Evolutionary conservation across 768 basidiomycete genomes (phyloP).

Genomic region (Lentinula sp.): DNA sequence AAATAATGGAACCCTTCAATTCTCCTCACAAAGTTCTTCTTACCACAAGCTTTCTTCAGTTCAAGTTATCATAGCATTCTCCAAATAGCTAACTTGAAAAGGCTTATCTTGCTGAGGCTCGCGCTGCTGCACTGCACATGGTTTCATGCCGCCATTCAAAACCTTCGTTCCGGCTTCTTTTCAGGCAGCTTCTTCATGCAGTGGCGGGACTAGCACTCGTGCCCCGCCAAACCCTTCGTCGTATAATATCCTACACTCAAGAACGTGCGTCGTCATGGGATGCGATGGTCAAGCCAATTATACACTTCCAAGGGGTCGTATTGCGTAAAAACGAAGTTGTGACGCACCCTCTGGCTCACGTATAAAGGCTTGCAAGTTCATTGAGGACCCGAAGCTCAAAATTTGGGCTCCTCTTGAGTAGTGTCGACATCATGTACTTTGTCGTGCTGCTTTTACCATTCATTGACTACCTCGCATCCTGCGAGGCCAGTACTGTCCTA

Average conservation of each 20-base stretch:
- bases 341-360: not conserved
- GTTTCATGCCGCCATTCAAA: too few relatives aligned
- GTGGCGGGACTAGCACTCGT: not conserved
- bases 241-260: not conserved
- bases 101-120: too few relatives aligned
- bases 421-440: not conserved
- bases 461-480: conserved; percentile 1
- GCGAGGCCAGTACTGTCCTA: conserved; percentile 13
- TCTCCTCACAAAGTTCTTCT: too few relatives aligned
- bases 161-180: not conserved
- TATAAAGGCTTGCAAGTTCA: not conserved
- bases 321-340: not conserved
- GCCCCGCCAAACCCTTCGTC: not conserved
- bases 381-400: not conserved
- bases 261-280: conserved; percentile 3
- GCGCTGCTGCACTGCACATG: not conserved
- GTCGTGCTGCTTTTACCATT: conserved; percentile 6
- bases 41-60: too few relatives aligned
- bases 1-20: too few relatives aligned
- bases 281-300: not conserved
- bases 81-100: too few relatives aligned
- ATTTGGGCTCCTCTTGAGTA: not conserved
- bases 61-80: too few relatives aligned
- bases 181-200: not conserved
- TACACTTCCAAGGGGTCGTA: too few relatives aligned